Evolutionary conservation across 495 filamentous ascomycete species (phyloP).

Genomic region (Jackrogersella multiformis): DNA sequence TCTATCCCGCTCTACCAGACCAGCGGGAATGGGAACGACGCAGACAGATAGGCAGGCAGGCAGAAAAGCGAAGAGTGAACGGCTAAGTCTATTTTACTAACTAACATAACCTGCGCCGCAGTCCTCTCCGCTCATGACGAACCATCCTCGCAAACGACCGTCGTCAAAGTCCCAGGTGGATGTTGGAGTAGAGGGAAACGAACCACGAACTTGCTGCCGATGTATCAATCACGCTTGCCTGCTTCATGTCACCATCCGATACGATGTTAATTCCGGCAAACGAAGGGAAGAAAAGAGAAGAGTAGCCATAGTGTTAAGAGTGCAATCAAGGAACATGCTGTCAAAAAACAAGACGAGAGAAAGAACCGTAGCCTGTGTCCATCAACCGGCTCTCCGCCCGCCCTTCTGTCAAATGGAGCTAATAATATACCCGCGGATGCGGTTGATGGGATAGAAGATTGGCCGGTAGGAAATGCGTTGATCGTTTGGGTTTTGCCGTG

Average conservation of each 20-base stretch:
- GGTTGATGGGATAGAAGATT: not conserved
- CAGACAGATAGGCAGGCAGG: not conserved
- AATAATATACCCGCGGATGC: not conserved
- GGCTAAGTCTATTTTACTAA: too few species aligned
- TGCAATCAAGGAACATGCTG: slow-evolving; percentile 16
- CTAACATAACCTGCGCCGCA: not conserved
- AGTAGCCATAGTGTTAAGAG: too few species aligned
- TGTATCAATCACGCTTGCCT: not conserved
- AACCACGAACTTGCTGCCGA: slow-evolving; percentile 4
- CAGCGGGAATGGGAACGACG: too few species aligned
- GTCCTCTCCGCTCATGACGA: slow-evolving; percentile 39
- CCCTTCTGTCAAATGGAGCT: not conserved
- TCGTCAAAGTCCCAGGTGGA: not conserved
- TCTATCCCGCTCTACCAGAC: too few species aligned
- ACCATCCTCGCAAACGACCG: not conserved
- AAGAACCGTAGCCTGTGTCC: not conserved
- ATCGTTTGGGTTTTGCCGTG: not conserved
- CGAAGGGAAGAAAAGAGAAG: too few species aligned
- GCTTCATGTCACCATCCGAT: too few species aligned
- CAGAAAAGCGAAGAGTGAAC: not conserved
- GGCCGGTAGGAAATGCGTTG: not conserved
- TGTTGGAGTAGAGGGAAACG: not conserved
- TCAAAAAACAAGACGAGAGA: not conserved
- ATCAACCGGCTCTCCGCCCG: not conserved
- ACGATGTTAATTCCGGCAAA: slow-evolving; percentile 8